phyloP scores from a whole-genome alignment of 2,329 filamentous ascomycete genomes.

The Aspergillus clavatus region DNA sequence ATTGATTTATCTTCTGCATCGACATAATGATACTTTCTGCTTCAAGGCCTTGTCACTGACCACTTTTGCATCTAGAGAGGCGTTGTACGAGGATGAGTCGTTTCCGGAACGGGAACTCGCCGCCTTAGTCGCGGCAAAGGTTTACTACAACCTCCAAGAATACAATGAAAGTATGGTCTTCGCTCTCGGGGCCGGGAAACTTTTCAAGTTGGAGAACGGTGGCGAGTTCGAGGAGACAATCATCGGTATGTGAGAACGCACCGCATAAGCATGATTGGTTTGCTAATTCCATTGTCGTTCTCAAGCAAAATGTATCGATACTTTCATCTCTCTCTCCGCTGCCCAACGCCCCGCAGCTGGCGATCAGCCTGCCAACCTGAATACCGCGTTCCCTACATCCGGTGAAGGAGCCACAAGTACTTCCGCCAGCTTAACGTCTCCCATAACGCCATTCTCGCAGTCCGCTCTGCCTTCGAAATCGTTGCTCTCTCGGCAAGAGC shows the following conservation, averaged over 20 bases:
- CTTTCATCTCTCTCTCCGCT: conserved; percentile 80
- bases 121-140: conserved; percentile 90
- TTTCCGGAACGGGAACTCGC: conserved; percentile 93
- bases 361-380: conserved; percentile 61
- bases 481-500: conserved; percentile 77
- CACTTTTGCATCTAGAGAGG: conserved; percentile 61
- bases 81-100: conserved; percentile 90
- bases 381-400: conserved; percentile 70
- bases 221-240: conserved; percentile 99
- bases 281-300: conserved; percentile 7
- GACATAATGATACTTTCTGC: not conserved
- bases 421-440: conserved; percentile 68
- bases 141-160: conserved; percentile 97
- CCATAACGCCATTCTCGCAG: conserved; percentile 92
- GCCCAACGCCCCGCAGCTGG: conserved; percentile 50
- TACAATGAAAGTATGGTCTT: conserved; percentile 99
- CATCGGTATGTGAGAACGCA: conserved; percentile 56
- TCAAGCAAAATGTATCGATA: conserved; percentile 86
- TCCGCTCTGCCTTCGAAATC: conserved; percentile 91
- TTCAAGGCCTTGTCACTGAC: conserved; percentile 9
- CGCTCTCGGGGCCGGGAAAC: conserved; percentile 86
- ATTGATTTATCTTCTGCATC: not conserved
- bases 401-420: conserved; percentile 61
- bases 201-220: conserved; percentile 85
- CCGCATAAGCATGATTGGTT: not conserved